Base-by-base conservation (phyloP, 148 eudicot species). In the Bassia scoparia region DNA sequence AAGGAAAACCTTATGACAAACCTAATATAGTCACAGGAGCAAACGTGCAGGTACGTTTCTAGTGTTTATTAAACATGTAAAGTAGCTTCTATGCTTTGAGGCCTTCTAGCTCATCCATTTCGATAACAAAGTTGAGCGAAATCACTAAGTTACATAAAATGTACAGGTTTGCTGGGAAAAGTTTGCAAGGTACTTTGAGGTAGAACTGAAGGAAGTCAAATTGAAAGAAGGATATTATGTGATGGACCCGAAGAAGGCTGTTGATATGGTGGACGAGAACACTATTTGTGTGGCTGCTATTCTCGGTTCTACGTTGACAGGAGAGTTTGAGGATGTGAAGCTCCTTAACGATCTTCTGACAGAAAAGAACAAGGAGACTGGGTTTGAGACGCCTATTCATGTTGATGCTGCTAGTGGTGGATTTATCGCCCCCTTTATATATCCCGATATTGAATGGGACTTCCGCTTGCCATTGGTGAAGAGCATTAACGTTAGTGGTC, bases 331-430 rank as follows among this genome's bases (percentile, higher is more conserved):
- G 67, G 80, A 78, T 67, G 80, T 78, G 35, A 71, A 78, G 76
- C 70, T 38, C 3, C 72, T 78, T 1, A 78, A 64, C 29, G 72
- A 78, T 18, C 80, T 78, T 27, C 52, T 78, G 67, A 72, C 58
- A 3, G 33, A 72, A 34, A 78, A 78, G 80, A 78, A 78, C 10
- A 46, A 72, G 61, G 72, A 78, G 35, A 78, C 76, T 11, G 80
- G 80, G 20, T 78, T 76, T 76, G 76, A 78, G n/a, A 78, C 72
- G 9, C 80, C 80, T 2, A 78, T 78, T 58, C 80, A 78, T 58
- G 80, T 78, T 18, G 80, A 78, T 72, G 80, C 80, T 55, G 80
- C 80, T 26, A 78, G 80, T 37, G 80, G 80, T 37, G 80, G 80
- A 35, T 78, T 78, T 18, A 74, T 78, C 4, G 77, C 81, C 37